Evolutionary conservation across 345 rosid genomes (phyloP).

Genomic region (Noccaea caerulescens): DNA sequence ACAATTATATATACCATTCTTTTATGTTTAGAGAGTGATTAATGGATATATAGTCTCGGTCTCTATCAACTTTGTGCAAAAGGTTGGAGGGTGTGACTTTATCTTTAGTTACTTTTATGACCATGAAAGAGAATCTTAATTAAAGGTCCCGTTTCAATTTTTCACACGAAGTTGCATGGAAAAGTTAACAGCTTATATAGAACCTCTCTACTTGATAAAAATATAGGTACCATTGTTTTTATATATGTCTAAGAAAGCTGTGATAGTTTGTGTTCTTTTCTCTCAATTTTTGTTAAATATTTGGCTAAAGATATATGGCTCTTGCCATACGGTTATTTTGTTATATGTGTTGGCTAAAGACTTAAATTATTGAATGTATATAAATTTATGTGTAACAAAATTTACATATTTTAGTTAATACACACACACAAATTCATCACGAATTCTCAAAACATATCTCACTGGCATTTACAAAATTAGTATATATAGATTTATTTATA

Average conservation of each 20-base stretch:
- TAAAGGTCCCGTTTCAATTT: slow-evolving; percentile 38
- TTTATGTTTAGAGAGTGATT: slow-evolving; percentile 8
- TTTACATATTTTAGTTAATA: not conserved
- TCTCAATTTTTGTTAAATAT: too few species aligned
- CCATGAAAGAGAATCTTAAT: slow-evolving; percentile 44
- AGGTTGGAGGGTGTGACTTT: slow-evolving; percentile 41
- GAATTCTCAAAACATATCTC: not conserved
- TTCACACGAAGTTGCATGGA: slow-evolving; percentile 30
- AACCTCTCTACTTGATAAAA: not conserved
- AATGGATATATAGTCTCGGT: slow-evolving; percentile 7
- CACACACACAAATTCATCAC: not conserved
- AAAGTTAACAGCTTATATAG: slow-evolving; percentile 17
- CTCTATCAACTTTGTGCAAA: slow-evolving; percentile 45
- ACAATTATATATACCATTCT: slow-evolving; percentile 6
- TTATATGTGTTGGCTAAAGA: slow-evolving; percentile 1
- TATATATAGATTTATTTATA: not conserved
- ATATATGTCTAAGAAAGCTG: not conserved
- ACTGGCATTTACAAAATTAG: not conserved
- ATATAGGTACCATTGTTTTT: not conserved
- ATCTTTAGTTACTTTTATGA: slow-evolving; percentile 45
- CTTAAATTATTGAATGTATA: not conserved
- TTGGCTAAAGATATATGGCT: not conserved
- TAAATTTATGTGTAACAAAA: not conserved
- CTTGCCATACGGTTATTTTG: not conserved
- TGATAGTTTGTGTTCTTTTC: not conserved